phyloP scores from a whole-genome alignment of 2,329 filamentous ascomycete species.

The Leptographium galeiforme region DNA sequence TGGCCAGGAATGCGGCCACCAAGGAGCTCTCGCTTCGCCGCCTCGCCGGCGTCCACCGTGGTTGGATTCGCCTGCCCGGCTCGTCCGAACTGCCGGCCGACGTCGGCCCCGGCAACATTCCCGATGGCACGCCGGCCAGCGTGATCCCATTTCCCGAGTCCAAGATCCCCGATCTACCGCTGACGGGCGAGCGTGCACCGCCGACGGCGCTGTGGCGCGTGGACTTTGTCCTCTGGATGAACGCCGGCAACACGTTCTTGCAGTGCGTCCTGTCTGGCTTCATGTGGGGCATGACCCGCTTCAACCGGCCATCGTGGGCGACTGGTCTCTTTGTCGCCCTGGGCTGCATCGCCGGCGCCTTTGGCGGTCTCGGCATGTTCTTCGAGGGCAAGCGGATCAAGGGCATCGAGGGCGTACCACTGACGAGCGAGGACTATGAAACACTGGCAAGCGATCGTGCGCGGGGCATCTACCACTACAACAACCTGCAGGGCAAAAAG shows the following conservation, averaged over 20 bases:
- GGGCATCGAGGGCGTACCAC: slow-evolving; percentile 54
- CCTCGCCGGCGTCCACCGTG: slow-evolving; percentile 59
- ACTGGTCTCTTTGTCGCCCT: slow-evolving; percentile 68
- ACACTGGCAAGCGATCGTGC: slow-evolving; percentile 38
- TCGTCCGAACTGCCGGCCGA: slow-evolving; percentile 43
- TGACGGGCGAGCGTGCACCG: slow-evolving; percentile 58
- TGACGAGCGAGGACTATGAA: slow-evolving; percentile 41
- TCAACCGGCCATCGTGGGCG: slow-evolving; percentile 62
- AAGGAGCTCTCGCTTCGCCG: slow-evolving; percentile 42
- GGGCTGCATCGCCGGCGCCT: slow-evolving; percentile 54
- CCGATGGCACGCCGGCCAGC: slow-evolving; percentile 23
- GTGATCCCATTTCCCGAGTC: slow-evolving; percentile 49
- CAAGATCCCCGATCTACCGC: slow-evolving; percentile 50
- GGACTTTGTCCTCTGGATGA: slow-evolving; percentile 67
- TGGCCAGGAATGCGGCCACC: slow-evolving; percentile 25
- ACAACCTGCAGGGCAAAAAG: slow-evolving; percentile 39
- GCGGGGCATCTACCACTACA: slow-evolving; percentile 43
- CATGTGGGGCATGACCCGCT: slow-evolving; percentile 72
- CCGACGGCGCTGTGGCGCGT: slow-evolving; percentile 62
- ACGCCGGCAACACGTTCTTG: slow-evolving; percentile 65
- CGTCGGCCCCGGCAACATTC: slow-evolving; percentile 39
- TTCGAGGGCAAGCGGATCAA: slow-evolving; percentile 61
- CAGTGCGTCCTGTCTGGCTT: slow-evolving; percentile 61
- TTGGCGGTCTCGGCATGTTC: slow-evolving; percentile 58
- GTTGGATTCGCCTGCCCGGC: slow-evolving; percentile 62